These are phyloP conservation scores for Elaeis oleifera DNA, from an alignment of 202 grass and related monocot genomes.

Conservation along the genomic window DNA sequence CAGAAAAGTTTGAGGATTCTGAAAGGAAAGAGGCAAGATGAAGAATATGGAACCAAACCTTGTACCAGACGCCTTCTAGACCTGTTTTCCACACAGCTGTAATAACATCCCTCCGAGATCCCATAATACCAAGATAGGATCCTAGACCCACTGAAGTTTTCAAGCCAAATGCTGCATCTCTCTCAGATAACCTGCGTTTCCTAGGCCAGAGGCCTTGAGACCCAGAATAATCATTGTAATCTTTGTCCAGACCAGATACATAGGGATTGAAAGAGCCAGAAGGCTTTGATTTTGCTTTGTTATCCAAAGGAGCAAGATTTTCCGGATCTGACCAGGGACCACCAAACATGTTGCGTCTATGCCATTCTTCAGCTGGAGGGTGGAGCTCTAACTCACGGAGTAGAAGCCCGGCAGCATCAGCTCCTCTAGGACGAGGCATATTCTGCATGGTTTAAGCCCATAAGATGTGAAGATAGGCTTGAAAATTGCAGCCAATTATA, in stretches of 20 bases:
- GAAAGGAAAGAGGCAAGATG: background rate
- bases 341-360: conserved; percentile 98
- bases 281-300: conserved; percentile 52
- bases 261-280: conserved; percentile 37
- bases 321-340: conserved; percentile 95
- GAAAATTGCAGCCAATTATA: too few species aligned
- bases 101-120: conserved; percentile 90
- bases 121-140: conserved; percentile 93
- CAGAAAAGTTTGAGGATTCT: background rate
- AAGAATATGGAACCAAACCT: conserved; percentile 41
- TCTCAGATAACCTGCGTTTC: conserved; percentile 88
- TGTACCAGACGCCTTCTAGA: conserved; percentile 90
- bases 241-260: conserved; percentile 45
- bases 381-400: conserved; percentile 96
- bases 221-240: conserved; percentile 36
- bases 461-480: background rate
- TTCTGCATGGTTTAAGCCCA: conserved; percentile 42
- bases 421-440: conserved; percentile 97
- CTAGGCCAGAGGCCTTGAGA: conserved; percentile 82
- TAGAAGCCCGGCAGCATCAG: conserved; percentile 94
- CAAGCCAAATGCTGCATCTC: conserved; percentile 96
- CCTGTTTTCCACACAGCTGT: conserved; percentile 93
- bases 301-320: conserved; percentile 76
- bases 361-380: conserved; percentile 97
- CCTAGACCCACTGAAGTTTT: conserved; percentile 94